Evolutionary conservation across 2,329 filamentous ascomycete genomes (phyloP), one percentile per base, ranked within the genome.

Genomic region (Herpotrichia juniperi): DNA sequence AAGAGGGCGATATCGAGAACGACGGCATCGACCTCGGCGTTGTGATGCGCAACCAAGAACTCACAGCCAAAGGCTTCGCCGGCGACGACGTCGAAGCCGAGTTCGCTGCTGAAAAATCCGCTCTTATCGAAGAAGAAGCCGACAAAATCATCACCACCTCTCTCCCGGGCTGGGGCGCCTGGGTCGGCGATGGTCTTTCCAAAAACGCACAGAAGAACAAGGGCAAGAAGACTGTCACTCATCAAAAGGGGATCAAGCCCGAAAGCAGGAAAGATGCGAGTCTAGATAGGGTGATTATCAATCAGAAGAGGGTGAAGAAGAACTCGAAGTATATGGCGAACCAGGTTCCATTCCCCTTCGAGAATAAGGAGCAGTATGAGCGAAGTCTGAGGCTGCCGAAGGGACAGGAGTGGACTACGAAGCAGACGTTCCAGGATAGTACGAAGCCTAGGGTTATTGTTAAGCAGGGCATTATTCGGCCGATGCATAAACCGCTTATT

Each of bases 401-500:
- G 54, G 94, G 94, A 1, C 91, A 89, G 14, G 93, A 99, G 75
- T 99, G 93, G 93, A 87, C 87, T 62, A 97, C 93, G n/a, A 97
- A 96, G 83, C 87, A 91, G 78, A 91, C 89, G 12, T 94, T 94
- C 82, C 93, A 97, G 79, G 86, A 89, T 63, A 85, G 85, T 55
- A 96, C 90, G 53, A 96, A 93, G 83, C 94, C 94, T 52, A 86
- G 91, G 64, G 84, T 97, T 60, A 80, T 97, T 73, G 79, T 96
- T 73, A 97, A 96, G 80, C 90, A 93, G 77, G 94, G 94, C 42
- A 92, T 99, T 74, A 94, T 99, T 75, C 83, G 86, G 65, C 90
- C 94, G 34, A 90, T 99, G 84, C 86, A 88, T 51, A 93, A 89
- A 78, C 93, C 93, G 16, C 68, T 83, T 61, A 71, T 82, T 30